phyloP scores from a whole-genome alignment of 2,329 filamentous ascomycete species.

The Didymella lethalis region DNA sequence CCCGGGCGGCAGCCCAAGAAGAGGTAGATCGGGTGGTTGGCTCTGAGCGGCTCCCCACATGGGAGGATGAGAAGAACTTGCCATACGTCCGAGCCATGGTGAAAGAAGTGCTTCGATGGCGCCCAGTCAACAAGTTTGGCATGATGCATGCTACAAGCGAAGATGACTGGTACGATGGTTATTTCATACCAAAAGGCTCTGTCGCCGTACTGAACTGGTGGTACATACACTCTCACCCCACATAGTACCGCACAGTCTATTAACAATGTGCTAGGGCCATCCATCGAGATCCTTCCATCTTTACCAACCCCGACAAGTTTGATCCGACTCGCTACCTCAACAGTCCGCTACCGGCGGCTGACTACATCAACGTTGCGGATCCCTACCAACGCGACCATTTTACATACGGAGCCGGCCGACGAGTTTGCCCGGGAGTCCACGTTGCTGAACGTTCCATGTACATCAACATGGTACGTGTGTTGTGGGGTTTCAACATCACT shows the following conservation, averaged over 20 bases:
- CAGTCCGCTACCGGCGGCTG: background rate
- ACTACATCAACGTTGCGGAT: background rate
- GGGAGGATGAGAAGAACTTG: background rate
- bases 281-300: background rate
- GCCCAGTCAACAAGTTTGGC: background rate
- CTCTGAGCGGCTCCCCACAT: background rate
- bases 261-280: too few species aligned
- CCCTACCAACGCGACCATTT: background rate
- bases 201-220: too few species aligned
- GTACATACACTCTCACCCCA: too few species aligned
- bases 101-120: background rate
- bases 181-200: background rate
- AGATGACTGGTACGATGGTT: background rate
- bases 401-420: background rate
- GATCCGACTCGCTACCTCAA: background rate
- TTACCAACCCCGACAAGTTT: background rate
- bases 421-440: background rate
- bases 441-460: background rate
- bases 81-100: background rate
- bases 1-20: too few species aligned
- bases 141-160: background rate
- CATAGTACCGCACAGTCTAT: too few species aligned
- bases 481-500: background rate
- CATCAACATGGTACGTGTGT: background rate
- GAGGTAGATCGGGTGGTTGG: background rate